phyloP scores from a whole-genome alignment of 192 early-diverging fungal species.

The Podila epigama region DNA sequence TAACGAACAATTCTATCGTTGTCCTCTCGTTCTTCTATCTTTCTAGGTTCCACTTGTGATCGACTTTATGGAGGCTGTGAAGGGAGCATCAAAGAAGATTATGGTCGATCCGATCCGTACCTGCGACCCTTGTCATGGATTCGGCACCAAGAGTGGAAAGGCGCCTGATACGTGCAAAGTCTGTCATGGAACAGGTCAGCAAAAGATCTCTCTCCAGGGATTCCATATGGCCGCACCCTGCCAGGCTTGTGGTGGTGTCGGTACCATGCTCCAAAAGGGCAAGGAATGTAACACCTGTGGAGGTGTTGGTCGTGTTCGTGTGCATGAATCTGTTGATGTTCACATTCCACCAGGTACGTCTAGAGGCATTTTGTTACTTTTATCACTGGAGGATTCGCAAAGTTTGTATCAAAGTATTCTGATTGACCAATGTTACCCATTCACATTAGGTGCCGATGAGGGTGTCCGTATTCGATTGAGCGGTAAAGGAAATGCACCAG shows the following conservation, averaged over 20 bases:
- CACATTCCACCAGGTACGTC: slow-evolving; percentile 81
- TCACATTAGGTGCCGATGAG: slow-evolving; percentile 72
- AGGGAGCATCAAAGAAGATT: slow-evolving; percentile 75
- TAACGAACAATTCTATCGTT: not conserved
- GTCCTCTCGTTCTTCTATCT: not conserved
- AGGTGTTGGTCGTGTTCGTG: slow-evolving; percentile 81
- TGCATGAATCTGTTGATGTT: slow-evolving; percentile 74
- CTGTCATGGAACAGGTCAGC: slow-evolving; percentile 88
- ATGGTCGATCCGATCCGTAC: slow-evolving; percentile 69
- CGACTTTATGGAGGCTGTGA: slow-evolving; percentile 91
- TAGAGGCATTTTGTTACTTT: no score
- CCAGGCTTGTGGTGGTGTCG: slow-evolving; percentile 84
- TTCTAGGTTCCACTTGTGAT: slow-evolving; percentile 65
- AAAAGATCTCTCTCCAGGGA: slow-evolving; percentile 83
- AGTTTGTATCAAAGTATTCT: no score
- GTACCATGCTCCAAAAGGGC: slow-evolving; percentile 68
- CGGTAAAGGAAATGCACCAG: slow-evolving; percentile 84
- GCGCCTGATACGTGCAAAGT: slow-evolving; percentile 71
- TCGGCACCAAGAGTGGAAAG: slow-evolving; percentile 80
- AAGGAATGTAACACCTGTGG: slow-evolving; percentile 80
- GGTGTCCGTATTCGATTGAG: slow-evolving; percentile 80
- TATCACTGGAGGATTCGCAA: no score
- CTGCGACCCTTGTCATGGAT: slow-evolving; percentile 84
- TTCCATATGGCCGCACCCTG: slow-evolving; percentile 92
- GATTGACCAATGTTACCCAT: not conserved